Evolutionary conservation across 2,329 filamentous ascomycete genomes (phyloP).

Genomic region (Pyrenophora graminea): DNA sequence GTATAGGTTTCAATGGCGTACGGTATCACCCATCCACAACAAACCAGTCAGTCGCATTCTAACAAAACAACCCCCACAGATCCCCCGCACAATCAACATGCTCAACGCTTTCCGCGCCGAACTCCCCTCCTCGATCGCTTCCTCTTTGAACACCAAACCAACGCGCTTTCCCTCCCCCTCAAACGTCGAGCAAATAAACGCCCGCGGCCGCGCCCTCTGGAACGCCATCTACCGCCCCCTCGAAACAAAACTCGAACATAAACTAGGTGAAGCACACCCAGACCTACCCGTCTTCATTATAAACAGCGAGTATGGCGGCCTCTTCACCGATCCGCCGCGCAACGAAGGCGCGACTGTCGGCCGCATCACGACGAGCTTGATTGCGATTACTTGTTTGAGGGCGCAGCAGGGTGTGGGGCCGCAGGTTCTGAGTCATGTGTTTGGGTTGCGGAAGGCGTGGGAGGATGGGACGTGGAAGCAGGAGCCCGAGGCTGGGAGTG

Average conservation of each 20-base stretch:
- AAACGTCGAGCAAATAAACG: slow-evolving; percentile 60
- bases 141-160: slow-evolving; percentile 59
- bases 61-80: slow-evolving; percentile 57
- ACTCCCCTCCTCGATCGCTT: slow-evolving; percentile 62
- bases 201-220: slow-evolving; percentile 71
- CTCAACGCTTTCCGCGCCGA: slow-evolving; percentile 70
- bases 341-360: slow-evolving; percentile 61
- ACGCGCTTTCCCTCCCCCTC: slow-evolving; percentile 54
- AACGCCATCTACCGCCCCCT: slow-evolving; percentile 76
- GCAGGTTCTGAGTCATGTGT: slow-evolving; percentile 80
- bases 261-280: slow-evolving; percentile 75
- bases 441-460: slow-evolving; percentile 76
- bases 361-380: slow-evolving; percentile 70
- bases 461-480: slow-evolving; percentile 65
- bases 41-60: neutral
- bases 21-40: neutral
- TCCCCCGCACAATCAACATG: slow-evolving; percentile 82
- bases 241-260: slow-evolving; percentile 69
- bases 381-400: slow-evolving; percentile 74
- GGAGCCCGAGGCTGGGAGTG: slow-evolving; percentile 52
- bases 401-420: slow-evolving; percentile 82
- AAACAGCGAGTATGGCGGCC: slow-evolving; percentile 70
- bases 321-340: slow-evolving; percentile 70
- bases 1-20: slow-evolving; percentile 75
- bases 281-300: slow-evolving; percentile 82